Conservation (phyloP, 139 green algal species). For the Tetradesmus lagerheimii region DNA sequence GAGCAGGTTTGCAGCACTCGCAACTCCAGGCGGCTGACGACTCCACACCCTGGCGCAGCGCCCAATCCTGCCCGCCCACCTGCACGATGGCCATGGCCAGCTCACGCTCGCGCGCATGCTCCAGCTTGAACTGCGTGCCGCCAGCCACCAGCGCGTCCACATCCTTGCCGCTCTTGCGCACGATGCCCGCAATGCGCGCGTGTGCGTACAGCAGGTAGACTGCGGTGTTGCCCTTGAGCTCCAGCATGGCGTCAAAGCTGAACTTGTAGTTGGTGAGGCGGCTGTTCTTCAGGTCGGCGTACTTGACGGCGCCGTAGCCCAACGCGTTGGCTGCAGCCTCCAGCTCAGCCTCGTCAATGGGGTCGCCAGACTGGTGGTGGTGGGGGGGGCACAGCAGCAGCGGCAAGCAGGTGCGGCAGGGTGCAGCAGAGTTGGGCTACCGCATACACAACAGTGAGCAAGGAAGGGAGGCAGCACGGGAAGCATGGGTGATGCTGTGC, state of each 20-base stretch:
- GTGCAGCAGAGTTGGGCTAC: no score
- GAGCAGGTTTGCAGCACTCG: no score
- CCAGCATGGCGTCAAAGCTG: slow-evolving; percentile 95
- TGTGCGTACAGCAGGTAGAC: slow-evolving; percentile 99
- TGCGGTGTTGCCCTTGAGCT: slow-evolving; percentile 95
- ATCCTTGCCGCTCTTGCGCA: slow-evolving; percentile 81
- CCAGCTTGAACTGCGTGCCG: slow-evolving; percentile 58
- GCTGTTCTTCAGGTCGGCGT: slow-evolving; percentile 97
- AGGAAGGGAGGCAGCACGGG: not conserved
- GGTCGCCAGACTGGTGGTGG: slow-evolving; percentile 24
- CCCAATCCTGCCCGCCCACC: not conserved
- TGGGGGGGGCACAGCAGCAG: not conserved
- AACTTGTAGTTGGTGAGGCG: slow-evolving; percentile 98
- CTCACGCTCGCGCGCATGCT: slow-evolving; percentile 71
- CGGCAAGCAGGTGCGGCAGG: not conserved
- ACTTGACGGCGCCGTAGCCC: slow-evolving; percentile 98
- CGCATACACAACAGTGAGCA: not conserved
- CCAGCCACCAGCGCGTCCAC: slow-evolving; percentile 63
- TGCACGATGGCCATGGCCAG: slow-evolving; percentile 52
- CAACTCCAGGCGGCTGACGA: no score
- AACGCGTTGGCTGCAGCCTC: slow-evolving; percentile 79
- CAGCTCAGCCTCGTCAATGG: slow-evolving; percentile 74
- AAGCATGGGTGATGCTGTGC: not conserved
- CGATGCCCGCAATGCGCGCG: slow-evolving; percentile 90
- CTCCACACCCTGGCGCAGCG: no score